A percentile compares a stretch with the other conserved stretches of the same genome.
Evolutionary conservation across 1,139 yeast species (phyloP).

Genomic region (Diutina ranongensis): DNA sequence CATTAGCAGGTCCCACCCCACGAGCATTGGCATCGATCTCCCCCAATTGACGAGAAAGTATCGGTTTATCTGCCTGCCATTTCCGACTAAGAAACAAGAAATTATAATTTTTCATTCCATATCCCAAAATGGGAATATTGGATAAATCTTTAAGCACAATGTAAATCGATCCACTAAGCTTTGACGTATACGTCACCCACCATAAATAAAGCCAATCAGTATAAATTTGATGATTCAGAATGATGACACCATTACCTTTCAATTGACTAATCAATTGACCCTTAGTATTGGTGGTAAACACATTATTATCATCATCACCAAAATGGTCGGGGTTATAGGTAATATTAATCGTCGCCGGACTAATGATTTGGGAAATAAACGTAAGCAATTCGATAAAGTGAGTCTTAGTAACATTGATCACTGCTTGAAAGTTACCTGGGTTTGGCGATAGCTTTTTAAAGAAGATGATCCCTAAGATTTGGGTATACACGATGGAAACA

Average conservation of each 20-base stretch:
- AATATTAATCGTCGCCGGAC: constrained; percentile 30
- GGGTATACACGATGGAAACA: constrained; percentile 31
- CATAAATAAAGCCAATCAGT: constrained; percentile 92
- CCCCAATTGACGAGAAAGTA: constrained; percentile 43
- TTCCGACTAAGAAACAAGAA: constrained; percentile 76
- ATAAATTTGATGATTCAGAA: constrained; percentile 86
- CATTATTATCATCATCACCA: constrained; percentile 10
- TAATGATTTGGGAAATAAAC: constrained; percentile 28
- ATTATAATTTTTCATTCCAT: constrained; percentile 72
- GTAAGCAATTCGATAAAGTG: constrained; percentile 39
- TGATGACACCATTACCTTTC: constrained; percentile 45
- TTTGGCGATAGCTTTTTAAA: constrained; percentile 12
- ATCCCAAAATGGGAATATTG: constrained; percentile 68
- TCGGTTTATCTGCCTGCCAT: constrained; percentile 67
- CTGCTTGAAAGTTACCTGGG: constrained; percentile 21
- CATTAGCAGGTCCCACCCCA: constrained; percentile 41
- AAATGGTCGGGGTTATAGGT: constrained; percentile 25
- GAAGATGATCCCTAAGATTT: constrained; percentile 22
- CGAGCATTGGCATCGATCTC: constrained; percentile 44
- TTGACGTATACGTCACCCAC: constrained; percentile 71
- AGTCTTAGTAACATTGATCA: constrained; percentile 35
- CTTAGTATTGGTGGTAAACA: constrained; percentile 12
- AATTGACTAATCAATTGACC: constrained; percentile 23
- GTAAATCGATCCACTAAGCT: constrained; percentile 50
- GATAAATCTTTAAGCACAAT: constrained; percentile 72